Conservation (phyloP, 2,329 filamentous ascomycete genomes). For the Pyricularia pennisetigena region DNA sequence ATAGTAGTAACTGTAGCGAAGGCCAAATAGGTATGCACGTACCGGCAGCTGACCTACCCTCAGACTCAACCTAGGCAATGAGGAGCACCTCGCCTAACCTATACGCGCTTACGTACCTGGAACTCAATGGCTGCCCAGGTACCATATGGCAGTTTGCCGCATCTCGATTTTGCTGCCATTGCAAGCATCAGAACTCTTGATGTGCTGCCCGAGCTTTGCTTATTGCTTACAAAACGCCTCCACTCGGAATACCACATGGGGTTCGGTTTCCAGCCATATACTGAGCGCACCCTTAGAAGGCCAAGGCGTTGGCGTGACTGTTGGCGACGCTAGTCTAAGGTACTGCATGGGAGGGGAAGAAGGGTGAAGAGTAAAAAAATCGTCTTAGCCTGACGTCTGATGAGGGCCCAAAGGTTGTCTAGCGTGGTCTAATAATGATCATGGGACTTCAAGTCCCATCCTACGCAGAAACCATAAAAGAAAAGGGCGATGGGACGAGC, state of each 20-base stretch:
- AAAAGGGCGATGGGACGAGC: neutral
- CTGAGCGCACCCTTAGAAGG: no score
- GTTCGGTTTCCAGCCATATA: no score
- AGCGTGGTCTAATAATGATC: conserved; percentile 1
- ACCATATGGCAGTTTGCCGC: neutral
- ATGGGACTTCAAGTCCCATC: conserved; percentile 1
- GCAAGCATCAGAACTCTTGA: neutral
- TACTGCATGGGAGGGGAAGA: neutral
- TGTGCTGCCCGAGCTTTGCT: neutral
- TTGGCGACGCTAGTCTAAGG: neutral
- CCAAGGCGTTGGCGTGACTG: no score
- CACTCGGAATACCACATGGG: no score
- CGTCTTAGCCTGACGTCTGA: neutral
- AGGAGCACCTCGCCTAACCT: neutral
- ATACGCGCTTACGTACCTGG: neutral
- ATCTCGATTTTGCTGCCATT: neutral
- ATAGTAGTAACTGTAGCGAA: neutral
- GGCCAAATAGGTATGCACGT: neutral
- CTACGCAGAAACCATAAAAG: neutral
- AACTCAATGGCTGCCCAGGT: neutral
- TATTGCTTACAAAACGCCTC: no score
- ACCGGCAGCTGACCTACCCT: neutral
- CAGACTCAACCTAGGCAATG: neutral
- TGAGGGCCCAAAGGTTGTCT: neutral
- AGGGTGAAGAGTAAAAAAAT: neutral